A percentile compares a stretch with the other conserved stretches of the same genome.
phyloP scores from a whole-genome alignment of 2,329 filamentous ascomycete genomes.

The Fusarium coffeatum region DNA sequence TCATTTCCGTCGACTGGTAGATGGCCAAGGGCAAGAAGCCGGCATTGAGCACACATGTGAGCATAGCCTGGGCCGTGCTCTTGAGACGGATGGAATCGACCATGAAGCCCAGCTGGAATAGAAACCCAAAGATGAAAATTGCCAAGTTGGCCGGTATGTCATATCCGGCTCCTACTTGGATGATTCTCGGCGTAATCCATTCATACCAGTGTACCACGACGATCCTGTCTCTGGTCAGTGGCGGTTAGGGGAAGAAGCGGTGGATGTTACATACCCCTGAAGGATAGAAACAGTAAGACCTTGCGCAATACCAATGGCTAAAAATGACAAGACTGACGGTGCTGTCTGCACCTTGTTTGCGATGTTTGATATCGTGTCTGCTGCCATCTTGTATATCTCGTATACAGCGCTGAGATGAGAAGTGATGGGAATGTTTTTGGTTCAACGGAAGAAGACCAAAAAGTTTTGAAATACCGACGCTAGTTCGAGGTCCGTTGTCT shows the following conservation, averaged over 20 bases:
- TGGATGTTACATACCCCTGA: not conserved
- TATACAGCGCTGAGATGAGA: not conserved
- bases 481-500: not conserved
- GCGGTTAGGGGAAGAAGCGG: not conserved
- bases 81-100: constrained; percentile 7
- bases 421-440: not conserved
- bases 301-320: not conserved
- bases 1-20: not conserved
- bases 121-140: constrained; percentile 6
- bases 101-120: constrained; percentile 13
- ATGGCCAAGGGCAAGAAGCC: constrained; percentile 6
- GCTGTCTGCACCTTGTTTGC: not conserved
- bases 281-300: not conserved
- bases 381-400: not conserved
- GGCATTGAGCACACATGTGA: constrained; percentile 2
- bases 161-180: not conserved
- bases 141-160: not conserved
- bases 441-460: not conserved
- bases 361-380: not conserved
- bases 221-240: not conserved
- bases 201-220: constrained; percentile 8
- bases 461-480: constrained; percentile 1
- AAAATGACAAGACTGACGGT: not conserved
- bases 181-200: not conserved
- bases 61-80: constrained; percentile 8